These are phyloP conservation scores for Heritiera fomes DNA, from an alignment of 345 rosid genomes.

Conservation along the genomic window DNA sequence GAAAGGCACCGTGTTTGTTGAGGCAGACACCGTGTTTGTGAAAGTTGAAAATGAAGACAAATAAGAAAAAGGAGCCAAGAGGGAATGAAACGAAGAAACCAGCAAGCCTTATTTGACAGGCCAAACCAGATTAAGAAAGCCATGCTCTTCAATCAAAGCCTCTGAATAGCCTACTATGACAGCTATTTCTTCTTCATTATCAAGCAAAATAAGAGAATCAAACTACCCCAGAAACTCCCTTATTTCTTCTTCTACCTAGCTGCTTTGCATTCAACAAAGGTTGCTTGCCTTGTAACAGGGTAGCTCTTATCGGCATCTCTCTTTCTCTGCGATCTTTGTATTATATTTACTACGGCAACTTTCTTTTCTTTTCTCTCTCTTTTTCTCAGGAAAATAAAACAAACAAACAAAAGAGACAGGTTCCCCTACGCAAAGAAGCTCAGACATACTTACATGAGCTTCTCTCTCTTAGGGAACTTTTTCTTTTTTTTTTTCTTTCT, in stretches of 20 bases:
- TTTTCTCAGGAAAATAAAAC: neutral
- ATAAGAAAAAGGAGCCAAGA: neutral
- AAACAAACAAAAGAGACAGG: neutral
- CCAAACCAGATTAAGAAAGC: neutral
- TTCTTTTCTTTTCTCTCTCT: neutral
- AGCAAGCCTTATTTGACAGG: neutral
- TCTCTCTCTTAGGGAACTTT: neutral
- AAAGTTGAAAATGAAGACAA: neutral
- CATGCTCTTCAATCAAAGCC: neutral
- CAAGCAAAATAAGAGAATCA: neutral
- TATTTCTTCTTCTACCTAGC: neutral
- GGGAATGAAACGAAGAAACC: neutral
- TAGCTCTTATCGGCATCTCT: slow-evolving; percentile 2
- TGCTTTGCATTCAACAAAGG: neutral
- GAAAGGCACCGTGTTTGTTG: neutral
- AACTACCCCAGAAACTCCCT: neutral
- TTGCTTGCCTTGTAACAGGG: neutral
- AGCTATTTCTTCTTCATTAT: neutral
- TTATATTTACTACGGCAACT: neutral
- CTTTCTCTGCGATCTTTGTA: neutral
- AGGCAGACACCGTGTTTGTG: neutral
- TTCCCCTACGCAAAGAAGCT: slow-evolving; percentile 8
- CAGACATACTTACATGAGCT: neutral
- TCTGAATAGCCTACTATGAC: slow-evolving; percentile 14
- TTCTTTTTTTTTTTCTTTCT: neutral